Percentiles rank a stretch among this genome's conserved stretches.
phyloP scores from a whole-genome alignment of 2,329 filamentous ascomycete species.

The Allantophomopsis cytisporea region DNA sequence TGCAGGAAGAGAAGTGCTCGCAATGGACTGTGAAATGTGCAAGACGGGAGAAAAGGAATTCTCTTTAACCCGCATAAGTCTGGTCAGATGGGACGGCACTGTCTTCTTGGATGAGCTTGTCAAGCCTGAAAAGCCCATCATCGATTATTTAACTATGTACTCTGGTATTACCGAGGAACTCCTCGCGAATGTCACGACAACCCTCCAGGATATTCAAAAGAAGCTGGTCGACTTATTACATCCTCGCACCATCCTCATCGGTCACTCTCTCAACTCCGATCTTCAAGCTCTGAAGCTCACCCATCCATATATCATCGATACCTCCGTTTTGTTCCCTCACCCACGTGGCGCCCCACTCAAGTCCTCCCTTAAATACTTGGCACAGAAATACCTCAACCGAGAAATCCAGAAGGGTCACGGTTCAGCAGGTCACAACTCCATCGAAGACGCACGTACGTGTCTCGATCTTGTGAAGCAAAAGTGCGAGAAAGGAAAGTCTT shows the following conservation, averaged over 20 bases:
- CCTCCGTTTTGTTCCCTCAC: conserved; percentile 79
- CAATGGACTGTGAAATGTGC: conserved; percentile 97
- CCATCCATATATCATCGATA: conserved; percentile 91
- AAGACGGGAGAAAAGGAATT: conserved; percentile 68
- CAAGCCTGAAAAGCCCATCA: conserved; percentile 77
- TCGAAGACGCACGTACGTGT: conserved; percentile 85
- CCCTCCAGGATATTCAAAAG: conserved; percentile 67
- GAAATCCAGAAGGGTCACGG: conserved; percentile 76
- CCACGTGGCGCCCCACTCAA: conserved; percentile 81
- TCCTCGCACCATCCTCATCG: conserved; percentile 60
- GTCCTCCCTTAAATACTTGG: conserved; percentile 78
- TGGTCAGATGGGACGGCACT: conserved; percentile 75
- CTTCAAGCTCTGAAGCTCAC: conserved; percentile 73
- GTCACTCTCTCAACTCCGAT: conserved; percentile 73
- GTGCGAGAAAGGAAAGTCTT: conserved; percentile 79
- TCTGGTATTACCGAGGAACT: conserved; percentile 87
- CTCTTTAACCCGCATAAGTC: conserved; percentile 77
- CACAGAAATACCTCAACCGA: conserved; percentile 71
- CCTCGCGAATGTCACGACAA: conserved; percentile 73
- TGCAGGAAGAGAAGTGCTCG: conserved; percentile 63
- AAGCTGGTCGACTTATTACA: conserved; percentile 61
- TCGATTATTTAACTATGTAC: conserved; percentile 81
- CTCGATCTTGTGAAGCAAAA: conserved; percentile 92
- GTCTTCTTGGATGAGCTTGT: conserved; percentile 82
- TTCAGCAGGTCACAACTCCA: conserved; percentile 57